Base-by-base conservation (phyloP, 148 eudicot genomes). In the Vaccinium myrtillus region DNA sequence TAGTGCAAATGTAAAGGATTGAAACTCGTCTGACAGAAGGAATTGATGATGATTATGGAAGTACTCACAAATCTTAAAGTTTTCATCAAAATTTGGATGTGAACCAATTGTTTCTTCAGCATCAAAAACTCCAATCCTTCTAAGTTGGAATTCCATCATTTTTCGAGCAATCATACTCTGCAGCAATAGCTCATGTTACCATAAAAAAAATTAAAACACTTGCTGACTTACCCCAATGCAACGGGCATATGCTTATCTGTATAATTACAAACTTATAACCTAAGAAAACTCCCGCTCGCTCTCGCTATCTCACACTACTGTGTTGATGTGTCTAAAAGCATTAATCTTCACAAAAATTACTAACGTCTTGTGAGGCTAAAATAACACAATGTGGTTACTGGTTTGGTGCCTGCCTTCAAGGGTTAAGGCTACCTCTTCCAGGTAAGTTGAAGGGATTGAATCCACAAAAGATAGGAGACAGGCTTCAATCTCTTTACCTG, bases 131-230 rank as follows among this genome's bases (percentile, higher is more conserved):
- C 98, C 94, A 80, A 97, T 91, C 83, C 94, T 91, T 85, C 93
- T 91, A 75, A 97, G 93, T 85, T 97, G 99, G 71, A 85, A 86
- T 89, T 97, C 98, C 92, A 97, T 82, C 96, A 93, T 95, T 89
- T 92, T 97, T 27, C 98, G 93, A 23, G 94, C 98, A 88, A 97
- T 91, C 98, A 97, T 93, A 89, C 98, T 97, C 99, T 97, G 94
- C 81, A 81, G 75, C 48, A 73, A 84, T 71, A 77, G 75, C 56
- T 70, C 76, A 71, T n/a, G 61, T 84, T 56, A 82, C 54, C 67
- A n/a, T 7, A 16, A 70, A 69, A 6, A 50, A 13, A 32, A 82
- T 82, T 19, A 70, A 2, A 71, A 53, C 23, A 82, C 46, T 15
- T 30, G 61, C 65, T 32, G 15, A 82, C 75, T 25, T 10, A 50